phyloP scores from a whole-genome alignment of 2,329 filamentous ascomycete species.

The Aspergillus sp. region DNA sequence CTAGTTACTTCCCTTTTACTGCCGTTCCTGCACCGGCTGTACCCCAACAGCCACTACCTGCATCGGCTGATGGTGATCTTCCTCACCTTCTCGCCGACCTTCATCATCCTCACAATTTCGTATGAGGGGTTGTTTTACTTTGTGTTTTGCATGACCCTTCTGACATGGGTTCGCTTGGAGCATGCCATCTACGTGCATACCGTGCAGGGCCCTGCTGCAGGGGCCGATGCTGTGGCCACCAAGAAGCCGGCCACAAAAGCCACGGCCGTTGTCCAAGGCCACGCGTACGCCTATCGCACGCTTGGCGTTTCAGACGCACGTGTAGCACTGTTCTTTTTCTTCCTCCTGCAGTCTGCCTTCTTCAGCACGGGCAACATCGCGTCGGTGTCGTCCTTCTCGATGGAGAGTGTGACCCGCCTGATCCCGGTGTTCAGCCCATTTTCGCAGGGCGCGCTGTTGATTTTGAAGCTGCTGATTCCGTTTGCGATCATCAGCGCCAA shows the following conservation, averaged over 20 bases:
- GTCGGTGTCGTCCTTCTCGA: conserved; percentile 86
- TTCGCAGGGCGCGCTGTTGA: conserved; percentile 79
- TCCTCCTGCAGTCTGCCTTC: conserved; percentile 90
- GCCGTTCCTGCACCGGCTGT: conserved; percentile 76
- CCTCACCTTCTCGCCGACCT: conserved; percentile 86
- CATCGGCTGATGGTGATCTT: conserved; percentile 88
- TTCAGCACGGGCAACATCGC: conserved; percentile 97
- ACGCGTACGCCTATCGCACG: conserved; percentile 55
- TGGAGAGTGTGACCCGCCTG: conserved; percentile 84
- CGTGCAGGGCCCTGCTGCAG: conserved; percentile 2
- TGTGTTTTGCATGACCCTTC: conserved; percentile 75
- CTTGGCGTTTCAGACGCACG: conserved; percentile 81
- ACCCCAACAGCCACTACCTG: conserved; percentile 83
- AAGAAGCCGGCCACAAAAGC: conserved; percentile 29
- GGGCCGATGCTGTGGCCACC: conserved; percentile 24
- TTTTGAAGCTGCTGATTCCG: conserved; percentile 88
- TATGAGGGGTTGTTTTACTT: conserved; percentile 97
- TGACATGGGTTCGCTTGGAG: conserved; percentile 91
- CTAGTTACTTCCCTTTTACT: conserved; percentile 71
- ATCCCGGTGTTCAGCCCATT: conserved; percentile 93
- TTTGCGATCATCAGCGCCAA: conserved; percentile 92
- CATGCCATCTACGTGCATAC: conserved; percentile 63
- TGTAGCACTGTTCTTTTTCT: conserved; percentile 91
- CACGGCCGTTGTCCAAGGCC: conserved; percentile 31
- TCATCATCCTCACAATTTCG: conserved; percentile 94